Evolutionary conservation across 805 yeast genomes (phyloP).

Genomic region (Sugiyamaella marilandica): DNA sequence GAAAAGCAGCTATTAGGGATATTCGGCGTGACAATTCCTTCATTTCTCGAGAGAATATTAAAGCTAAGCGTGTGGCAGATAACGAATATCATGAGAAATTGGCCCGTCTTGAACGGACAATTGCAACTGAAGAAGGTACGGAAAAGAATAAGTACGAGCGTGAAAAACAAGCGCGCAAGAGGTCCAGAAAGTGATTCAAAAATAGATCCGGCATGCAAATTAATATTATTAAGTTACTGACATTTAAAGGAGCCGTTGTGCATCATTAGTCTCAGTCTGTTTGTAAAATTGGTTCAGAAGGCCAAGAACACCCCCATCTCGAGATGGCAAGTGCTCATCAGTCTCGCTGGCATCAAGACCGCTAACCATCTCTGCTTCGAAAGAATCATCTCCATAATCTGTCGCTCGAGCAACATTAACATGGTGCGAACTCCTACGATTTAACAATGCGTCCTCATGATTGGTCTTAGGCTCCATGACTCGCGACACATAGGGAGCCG

Average conservation of each 20-base stretch:
- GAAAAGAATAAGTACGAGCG: constrained; percentile 90
- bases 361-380: constrained; percentile 6
- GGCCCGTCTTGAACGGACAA: constrained; percentile 79
- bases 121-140: constrained; percentile 91
- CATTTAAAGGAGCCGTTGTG: constrained; percentile 3
- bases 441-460: neutral
- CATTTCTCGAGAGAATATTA: constrained; percentile 78
- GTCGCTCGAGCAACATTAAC: neutral
- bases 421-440: neutral
- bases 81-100: constrained; percentile 83
- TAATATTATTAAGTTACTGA: neutral
- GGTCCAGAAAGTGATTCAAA: neutral
- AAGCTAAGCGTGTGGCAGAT: constrained; percentile 68
- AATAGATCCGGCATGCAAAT: neutral
- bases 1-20: constrained; percentile 82
- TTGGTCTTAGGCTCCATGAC: neutral
- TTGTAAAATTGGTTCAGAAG: constrained; percentile 78
- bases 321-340: constrained; percentile 37
- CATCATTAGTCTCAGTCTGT: constrained; percentile 38
- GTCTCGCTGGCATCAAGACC: constrained; percentile 28
- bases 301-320: constrained; percentile 60
- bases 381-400: constrained; percentile 18
- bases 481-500: neutral
- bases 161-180: constrained; percentile 65
- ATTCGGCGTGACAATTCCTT: constrained; percentile 84